Evolutionary conservation across 192 early-diverging fungal genomes (phyloP), one percentile per base, ranked within the genome.

Genomic region (Dissophora ornata): DNA sequence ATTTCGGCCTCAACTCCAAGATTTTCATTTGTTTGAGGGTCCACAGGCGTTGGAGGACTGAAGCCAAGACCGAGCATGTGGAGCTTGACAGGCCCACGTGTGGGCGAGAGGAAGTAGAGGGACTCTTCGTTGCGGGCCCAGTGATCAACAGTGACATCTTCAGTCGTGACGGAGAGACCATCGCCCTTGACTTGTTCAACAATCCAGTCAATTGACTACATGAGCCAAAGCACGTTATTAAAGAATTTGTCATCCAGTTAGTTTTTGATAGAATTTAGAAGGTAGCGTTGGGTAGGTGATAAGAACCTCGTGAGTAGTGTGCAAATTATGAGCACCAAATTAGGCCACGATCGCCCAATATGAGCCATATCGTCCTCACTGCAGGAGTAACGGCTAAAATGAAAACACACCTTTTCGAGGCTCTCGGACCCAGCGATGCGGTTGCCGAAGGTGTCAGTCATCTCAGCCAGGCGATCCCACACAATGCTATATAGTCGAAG

Each of bases 401-500:
- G 25, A 24, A 24, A 22, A 50, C 48, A 40, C n/a, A 84, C 84
- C 53, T 59, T 83, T 54, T 85, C 81, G 29, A 86, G 74, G 4
- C 71, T 83, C 6, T 59, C 49, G 58, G 83, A 85, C 42, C 62
- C 83, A 26, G 78, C 86, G 67, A 88, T 83, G 48, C 87, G 85
- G 77, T 81, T 79, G 36, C 87, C 87, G 55, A 74, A 88, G 59
- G 86, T 66, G 26, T 88, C 87, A 0, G 87, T 88, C 87, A 88
- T 88, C 61, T 88, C 87, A 0, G 87, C 87, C 80, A 88, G 58
- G 33, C 85, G 75, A 54, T 89, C 85, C 87, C 87, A 89, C 2
- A 75, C 71, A 59, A 75, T 75, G 63, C 71, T 75, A 53, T 15
- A 12, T 49, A 16, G n/a, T n/a, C n/a, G n/a, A n/a, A n/a, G n/a